These are phyloP conservation scores for Vaccinium corymbosum DNA, from an alignment of 148 eudicot species.

Conservation along the genomic window DNA sequence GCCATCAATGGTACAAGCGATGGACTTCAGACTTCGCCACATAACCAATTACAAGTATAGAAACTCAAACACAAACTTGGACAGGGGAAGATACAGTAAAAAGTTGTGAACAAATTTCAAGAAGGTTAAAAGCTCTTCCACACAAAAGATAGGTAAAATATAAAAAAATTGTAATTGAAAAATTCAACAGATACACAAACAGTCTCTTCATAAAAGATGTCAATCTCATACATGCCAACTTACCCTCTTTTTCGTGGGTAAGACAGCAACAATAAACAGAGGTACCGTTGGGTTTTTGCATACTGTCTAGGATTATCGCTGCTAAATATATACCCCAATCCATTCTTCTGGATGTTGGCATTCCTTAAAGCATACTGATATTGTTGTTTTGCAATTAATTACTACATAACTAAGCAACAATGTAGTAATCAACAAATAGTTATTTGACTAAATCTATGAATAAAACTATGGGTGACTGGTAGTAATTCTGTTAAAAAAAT, in stretches of 20 bases:
- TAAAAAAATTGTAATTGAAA: neutral
- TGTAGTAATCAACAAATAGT: too few species aligned
- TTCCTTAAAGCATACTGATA: too few species aligned
- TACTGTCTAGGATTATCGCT: too few species aligned
- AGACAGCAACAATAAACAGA: neutral
- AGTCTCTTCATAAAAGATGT: neutral
- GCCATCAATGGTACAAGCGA: neutral
- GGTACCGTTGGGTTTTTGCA: neutral
- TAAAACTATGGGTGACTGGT: too few species aligned
- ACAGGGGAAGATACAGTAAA: neutral
- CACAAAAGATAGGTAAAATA: neutral
- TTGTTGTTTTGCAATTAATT: too few species aligned
- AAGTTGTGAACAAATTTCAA: neutral
- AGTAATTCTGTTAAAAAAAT: too few species aligned
- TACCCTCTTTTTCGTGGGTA: too few species aligned
- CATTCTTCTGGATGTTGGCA: too few species aligned
- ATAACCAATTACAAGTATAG: neutral
- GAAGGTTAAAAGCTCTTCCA: neutral
- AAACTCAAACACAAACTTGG: neutral
- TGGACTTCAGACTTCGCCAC: neutral
- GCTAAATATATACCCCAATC: too few species aligned
- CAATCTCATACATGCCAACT: neutral
- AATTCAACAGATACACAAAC: too few species aligned
- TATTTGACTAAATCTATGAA: too few species aligned
- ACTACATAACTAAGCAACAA: too few species aligned